Percentiles rank a stretch among this genome's conserved stretches.
Evolutionary conservation across 179 eudicot species (phyloP).

Genomic region (Vitellaria paradoxa): DNA sequence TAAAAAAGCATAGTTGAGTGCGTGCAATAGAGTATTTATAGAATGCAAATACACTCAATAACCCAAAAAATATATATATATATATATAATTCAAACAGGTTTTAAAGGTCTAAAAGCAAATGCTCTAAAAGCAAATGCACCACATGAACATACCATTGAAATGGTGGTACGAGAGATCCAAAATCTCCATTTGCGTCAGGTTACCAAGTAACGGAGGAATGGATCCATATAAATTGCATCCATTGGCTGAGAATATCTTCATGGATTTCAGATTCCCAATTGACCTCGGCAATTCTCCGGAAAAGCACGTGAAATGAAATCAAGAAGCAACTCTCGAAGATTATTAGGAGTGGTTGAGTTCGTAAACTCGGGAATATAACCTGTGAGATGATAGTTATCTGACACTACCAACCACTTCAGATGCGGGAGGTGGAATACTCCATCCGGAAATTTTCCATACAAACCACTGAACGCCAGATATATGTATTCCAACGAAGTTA

Average conservation of each 20-base stretch:
- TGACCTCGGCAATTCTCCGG: conserved; percentile 20
- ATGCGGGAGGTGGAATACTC: conserved; percentile 9
- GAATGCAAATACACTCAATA: too few species aligned
- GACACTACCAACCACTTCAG: conserved; percentile 19
- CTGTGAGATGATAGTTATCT: not conserved
- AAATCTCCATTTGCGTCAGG: not conserved
- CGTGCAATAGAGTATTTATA: conserved; percentile 1
- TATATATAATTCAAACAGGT: not conserved
- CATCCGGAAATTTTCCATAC: conserved; percentile 22
- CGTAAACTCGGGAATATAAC: not conserved
- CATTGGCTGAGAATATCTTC: not conserved
- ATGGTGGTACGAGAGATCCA: not conserved
- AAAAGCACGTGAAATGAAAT: not conserved
- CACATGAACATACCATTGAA: not conserved
- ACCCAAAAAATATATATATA: too few species aligned
- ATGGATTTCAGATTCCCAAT: conserved; percentile 18
- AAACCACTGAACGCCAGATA: conserved; percentile 16
- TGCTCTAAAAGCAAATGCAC: not conserved
- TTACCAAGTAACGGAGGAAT: conserved; percentile 17
- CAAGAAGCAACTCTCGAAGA: conserved; percentile 8
- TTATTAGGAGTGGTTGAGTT: conserved; percentile 1
- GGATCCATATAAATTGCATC: conserved; percentile 14
- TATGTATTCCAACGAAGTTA: not conserved
- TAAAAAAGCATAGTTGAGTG: conserved; percentile 2
- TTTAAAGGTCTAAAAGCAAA: not conserved